Percentiles rank a stretch among this genome's conserved stretches.
These are phyloP conservation scores for Cytospora piceicola DNA, from an alignment of 2,329 filamentous ascomycete species.

Conservation along the genomic window DNA sequence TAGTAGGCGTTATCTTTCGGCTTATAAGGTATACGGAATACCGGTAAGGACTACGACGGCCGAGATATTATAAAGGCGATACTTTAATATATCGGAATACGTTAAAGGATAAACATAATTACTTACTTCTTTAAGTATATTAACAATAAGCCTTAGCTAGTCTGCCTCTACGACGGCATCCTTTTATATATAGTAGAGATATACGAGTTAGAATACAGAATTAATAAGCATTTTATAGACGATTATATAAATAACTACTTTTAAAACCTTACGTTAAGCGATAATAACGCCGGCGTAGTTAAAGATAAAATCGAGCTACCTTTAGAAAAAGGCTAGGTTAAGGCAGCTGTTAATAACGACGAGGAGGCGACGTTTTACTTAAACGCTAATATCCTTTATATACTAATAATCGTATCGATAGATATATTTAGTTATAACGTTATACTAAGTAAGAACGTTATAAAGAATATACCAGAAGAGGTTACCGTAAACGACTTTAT, in stretches of 20 bases:
- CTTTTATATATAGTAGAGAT: not conserved
- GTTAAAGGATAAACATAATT: not conserved
- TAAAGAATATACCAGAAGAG: too few relatives aligned
- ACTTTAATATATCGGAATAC: not conserved
- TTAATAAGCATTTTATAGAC: not conserved
- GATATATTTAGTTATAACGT: too few relatives aligned
- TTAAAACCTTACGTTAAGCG: not conserved
- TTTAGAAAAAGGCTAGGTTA: rapidly evolving
- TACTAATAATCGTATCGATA: too few relatives aligned
- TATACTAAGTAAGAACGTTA: too few relatives aligned
- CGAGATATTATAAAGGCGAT: not conserved
- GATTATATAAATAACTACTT: not conserved
- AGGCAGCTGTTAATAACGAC: not conserved
- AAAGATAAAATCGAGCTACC: not conserved
- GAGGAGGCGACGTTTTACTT: too few relatives aligned
- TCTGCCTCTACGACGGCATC: not conserved
- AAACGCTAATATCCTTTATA: too few relatives aligned
- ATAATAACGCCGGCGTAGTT: not conserved
- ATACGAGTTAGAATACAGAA: not conserved
- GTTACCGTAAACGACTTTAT: too few relatives aligned
- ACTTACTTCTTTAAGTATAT: not conserved
- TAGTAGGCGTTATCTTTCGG: not conserved
- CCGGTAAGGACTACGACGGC: not conserved
- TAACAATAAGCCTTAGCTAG: not conserved
- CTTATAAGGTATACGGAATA: not conserved